phyloP scores from a whole-genome alignment of 164 flowering plant species.

The Vitis labrusca region DNA sequence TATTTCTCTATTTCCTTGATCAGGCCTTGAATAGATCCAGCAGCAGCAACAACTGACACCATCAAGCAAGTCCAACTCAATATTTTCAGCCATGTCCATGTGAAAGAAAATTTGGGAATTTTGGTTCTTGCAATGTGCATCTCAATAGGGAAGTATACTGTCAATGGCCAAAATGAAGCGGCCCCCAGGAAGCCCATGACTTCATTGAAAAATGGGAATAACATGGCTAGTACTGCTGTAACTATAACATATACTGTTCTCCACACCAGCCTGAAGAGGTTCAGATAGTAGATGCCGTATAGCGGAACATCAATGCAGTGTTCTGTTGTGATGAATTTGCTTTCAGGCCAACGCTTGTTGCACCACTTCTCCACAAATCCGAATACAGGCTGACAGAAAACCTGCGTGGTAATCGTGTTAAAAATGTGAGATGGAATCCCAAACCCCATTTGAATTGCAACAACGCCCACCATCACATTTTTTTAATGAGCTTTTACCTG shows the following conservation, averaged over 20 bases:
- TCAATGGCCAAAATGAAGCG: slow-evolving; percentile 72
- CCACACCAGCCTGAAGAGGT: slow-evolving; percentile 68
- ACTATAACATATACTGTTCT: slow-evolving; percentile 66
- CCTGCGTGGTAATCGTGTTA: slow-evolving; percentile 30
- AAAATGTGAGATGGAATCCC: too few species aligned
- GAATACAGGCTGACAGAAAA: slow-evolving; percentile 74
- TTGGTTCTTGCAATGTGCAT: slow-evolving; percentile 70
- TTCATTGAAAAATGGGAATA: slow-evolving; percentile 85
- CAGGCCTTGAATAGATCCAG: slow-evolving; percentile 77
- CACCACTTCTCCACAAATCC: slow-evolving; percentile 50
- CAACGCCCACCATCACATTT: too few species aligned
- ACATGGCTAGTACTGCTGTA: slow-evolving; percentile 72
- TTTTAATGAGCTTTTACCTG: slow-evolving; percentile 33
- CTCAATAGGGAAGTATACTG: slow-evolving; percentile 87
- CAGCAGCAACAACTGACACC: slow-evolving; percentile 67
- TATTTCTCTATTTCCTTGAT: slow-evolving; percentile 38
- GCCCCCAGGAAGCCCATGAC: slow-evolving; percentile 80
- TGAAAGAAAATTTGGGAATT: slow-evolving; percentile 42
- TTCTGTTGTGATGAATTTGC: slow-evolving; percentile 50
- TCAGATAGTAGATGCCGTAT: slow-evolving; percentile 37
- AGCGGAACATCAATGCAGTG: slow-evolving; percentile 40
- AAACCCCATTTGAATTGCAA: too few species aligned
- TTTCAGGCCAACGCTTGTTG: slow-evolving; percentile 52
- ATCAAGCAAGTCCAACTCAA: slow-evolving; percentile 67
- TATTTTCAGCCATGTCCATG: slow-evolving; percentile 69